Conservation (phyloP, 2,329 filamentous ascomycete species). For the Exophiala calicioides region DNA sequence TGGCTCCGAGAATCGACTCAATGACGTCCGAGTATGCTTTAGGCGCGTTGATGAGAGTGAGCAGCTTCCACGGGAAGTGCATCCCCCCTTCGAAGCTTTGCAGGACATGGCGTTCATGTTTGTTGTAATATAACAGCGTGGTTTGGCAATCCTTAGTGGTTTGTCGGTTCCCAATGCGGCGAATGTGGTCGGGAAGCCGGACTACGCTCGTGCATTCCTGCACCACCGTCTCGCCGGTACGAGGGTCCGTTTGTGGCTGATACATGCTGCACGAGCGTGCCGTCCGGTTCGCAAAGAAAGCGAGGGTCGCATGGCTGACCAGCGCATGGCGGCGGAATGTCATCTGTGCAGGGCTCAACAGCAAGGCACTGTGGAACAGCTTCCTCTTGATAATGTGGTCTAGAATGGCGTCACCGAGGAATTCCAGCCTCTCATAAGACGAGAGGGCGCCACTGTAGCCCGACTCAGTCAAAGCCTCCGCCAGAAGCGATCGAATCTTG, state of each 20-base stretch:
- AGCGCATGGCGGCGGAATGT: conserved; percentile 73
- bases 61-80: conserved; percentile 74
- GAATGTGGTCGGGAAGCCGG: conserved; percentile 24
- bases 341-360: conserved; percentile 62
- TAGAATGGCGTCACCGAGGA: conserved; percentile 81
- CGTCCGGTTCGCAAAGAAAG: conserved; percentile 57
- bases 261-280: conserved; percentile 8
- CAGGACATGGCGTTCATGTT: conserved; percentile 52
- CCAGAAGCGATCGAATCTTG: conserved; percentile 64
- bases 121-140: conserved; percentile 40
- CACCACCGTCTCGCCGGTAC: conserved; percentile 31
- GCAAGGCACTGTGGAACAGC: conserved; percentile 44
- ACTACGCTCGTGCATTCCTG: conserved; percentile 32
- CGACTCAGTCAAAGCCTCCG: conserved; percentile 77
- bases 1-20: conserved; percentile 76
- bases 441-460: conserved; percentile 7
- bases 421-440: conserved; percentile 75
- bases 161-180: conserved; percentile 8
- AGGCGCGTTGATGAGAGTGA: conserved; percentile 64
- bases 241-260: conserved; percentile 24
- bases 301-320: conserved; percentile 78
- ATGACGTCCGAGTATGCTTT: conserved; percentile 86
- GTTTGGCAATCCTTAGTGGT: conserved; percentile 5
- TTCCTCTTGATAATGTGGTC: conserved; percentile 71
- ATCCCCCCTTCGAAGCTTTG: conserved; percentile 52